Conservation (phyloP, 2,329 filamentous ascomycete species). For the Alternaria consortialis region DNA sequence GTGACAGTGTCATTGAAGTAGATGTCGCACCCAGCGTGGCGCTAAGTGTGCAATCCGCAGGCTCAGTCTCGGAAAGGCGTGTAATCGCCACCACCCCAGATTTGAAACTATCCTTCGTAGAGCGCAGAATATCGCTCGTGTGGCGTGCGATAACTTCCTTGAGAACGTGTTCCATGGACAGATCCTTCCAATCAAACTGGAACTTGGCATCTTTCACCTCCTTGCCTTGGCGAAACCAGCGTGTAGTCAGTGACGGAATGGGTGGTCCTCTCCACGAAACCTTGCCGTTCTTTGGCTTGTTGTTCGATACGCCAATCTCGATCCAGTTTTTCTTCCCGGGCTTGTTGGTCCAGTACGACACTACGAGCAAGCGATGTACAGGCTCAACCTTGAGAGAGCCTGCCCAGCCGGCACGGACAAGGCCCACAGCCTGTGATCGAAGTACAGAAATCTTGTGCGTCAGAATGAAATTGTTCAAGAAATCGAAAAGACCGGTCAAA, state of each 20-base stretch:
- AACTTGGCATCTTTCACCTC: slow-evolving; percentile 76
- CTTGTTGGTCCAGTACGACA: slow-evolving; percentile 88
- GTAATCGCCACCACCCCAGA: slow-evolving; percentile 68
- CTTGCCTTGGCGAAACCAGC: slow-evolving; percentile 87
- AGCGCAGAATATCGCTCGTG: slow-evolving; percentile 73
- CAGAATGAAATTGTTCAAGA: slow-evolving; percentile 85
- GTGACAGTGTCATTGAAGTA: slow-evolving; percentile 65
- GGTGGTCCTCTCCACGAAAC: slow-evolving; percentile 46
- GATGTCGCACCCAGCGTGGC: slow-evolving; percentile 74
- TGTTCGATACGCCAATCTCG: slow-evolving; percentile 81
- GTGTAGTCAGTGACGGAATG: slow-evolving; percentile 61
- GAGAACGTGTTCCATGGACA: slow-evolving; percentile 79
- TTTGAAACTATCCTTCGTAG: slow-evolving; percentile 64
- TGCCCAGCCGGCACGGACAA: slow-evolving; percentile 78
- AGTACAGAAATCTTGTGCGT: slow-evolving; percentile 91
- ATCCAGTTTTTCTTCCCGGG: slow-evolving; percentile 86
- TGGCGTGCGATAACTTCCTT: slow-evolving; percentile 79
- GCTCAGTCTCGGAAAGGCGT: slow-evolving; percentile 66
- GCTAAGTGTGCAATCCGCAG: slow-evolving; percentile 71
- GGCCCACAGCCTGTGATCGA: slow-evolving; percentile 75
- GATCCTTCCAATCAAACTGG: slow-evolving; percentile 68
- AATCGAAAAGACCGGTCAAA: slow-evolving; percentile 81
- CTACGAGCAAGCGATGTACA: slow-evolving; percentile 80
- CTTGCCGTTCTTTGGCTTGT: slow-evolving; percentile 53
- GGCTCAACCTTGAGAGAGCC: slow-evolving; percentile 79